Conservation (phyloP, 75 land plant species). For the Chamaecyparis obtusa region DNA sequence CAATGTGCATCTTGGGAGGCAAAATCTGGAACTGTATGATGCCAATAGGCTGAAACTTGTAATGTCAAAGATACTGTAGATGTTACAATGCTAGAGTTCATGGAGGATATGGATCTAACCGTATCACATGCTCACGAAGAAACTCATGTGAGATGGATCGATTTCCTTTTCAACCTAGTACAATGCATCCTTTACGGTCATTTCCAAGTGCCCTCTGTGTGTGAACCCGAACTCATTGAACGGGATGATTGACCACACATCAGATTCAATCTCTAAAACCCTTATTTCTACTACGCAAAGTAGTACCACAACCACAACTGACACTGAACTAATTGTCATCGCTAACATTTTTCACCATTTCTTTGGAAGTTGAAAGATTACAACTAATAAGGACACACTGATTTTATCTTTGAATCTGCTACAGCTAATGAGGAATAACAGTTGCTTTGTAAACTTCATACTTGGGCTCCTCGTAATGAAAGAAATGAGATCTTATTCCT, state of each 20-base stretch:
- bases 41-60: no score
- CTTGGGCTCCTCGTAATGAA: no score
- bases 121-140: constrained; percentile 68
- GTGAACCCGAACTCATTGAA: constrained; percentile 62
- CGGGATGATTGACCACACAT: constrained; percentile 56
- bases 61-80: no score
- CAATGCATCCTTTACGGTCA: constrained; percentile 17
- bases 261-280: constrained; percentile 24
- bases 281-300: constrained; percentile 37
- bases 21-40: no score
- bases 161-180: constrained; percentile 10
- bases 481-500: no score
- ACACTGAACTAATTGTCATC: background rate
- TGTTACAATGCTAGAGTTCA: constrained; percentile 31
- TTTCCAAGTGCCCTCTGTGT: constrained; percentile 40
- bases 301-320: background rate
- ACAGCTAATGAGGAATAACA: no score
- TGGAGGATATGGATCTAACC: constrained; percentile 52
- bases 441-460: no score
- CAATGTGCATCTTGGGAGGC: no score
- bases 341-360: background rate
- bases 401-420: no score
- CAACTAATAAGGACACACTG: no score
- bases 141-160: constrained; percentile 51
- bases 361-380: no score